phyloP scores from a whole-genome alignment of 176 grass and related monocot species.

The Alloteropsis semialata region DNA sequence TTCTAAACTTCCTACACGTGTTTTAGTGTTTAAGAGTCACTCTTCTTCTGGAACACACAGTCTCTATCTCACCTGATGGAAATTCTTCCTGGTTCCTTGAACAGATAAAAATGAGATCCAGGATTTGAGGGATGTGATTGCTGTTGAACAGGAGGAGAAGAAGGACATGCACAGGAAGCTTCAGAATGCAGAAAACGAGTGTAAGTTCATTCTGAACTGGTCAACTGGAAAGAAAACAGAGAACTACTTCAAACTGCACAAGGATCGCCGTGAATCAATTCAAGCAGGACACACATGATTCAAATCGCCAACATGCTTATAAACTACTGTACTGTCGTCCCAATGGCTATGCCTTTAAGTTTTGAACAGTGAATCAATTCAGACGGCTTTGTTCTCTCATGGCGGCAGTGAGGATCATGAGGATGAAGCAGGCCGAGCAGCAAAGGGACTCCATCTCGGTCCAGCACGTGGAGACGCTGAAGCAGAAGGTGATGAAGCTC shows the following conservation, averaged over 20 bases:
- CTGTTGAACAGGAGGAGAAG: conserved; percentile 84
- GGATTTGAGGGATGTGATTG: conserved; percentile 65
- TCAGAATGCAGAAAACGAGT: conserved; percentile 68
- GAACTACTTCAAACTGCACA: neutral
- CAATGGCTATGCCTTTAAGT: neutral
- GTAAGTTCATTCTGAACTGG: conserved; percentile 33
- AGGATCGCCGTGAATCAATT: neutral
- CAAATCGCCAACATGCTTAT: neutral
- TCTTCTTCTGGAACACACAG: neutral
- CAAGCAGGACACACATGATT: neutral
- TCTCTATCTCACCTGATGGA: neutral
- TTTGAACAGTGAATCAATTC: too few relatives aligned
- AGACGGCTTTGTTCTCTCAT: neutral
- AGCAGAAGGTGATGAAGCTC: conserved; percentile 94
- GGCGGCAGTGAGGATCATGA: conserved; percentile 51
- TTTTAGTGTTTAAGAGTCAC: conserved; percentile 8
- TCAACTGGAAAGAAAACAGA: neutral
- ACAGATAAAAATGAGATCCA: conserved; percentile 67
- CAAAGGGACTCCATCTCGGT: conserved; percentile 63
- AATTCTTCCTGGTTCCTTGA: neutral
- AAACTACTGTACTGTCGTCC: neutral
- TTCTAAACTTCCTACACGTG: neutral
- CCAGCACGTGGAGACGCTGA: conserved; percentile 75
- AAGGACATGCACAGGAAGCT: conserved; percentile 64
- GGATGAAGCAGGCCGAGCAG: conserved; percentile 72